These are phyloP conservation scores for Rhizoclosmatium globosum DNA, from an alignment of 192 early-diverging fungal genomes.

Conservation along the genomic window DNA sequence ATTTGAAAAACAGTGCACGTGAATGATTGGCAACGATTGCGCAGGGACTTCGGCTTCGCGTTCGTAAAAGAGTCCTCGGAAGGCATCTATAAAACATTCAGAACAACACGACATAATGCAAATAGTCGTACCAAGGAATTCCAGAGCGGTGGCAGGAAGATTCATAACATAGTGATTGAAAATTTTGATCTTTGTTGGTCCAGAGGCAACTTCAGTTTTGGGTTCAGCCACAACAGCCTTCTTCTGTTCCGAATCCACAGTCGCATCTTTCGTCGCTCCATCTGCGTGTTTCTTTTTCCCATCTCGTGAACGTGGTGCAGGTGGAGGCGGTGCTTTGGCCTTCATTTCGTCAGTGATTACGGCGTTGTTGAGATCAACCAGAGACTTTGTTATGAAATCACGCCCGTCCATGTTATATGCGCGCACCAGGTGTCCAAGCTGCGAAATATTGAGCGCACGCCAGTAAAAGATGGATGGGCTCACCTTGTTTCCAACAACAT, in stretches of 20 bases:
- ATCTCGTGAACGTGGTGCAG: not conserved
- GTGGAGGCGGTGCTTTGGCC: conserved; percentile 31
- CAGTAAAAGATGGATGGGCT: not conserved
- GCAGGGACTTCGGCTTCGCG: conserved; percentile 53
- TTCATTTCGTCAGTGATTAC: conserved; percentile 40
- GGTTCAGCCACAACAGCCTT: not conserved
- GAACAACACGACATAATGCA: not conserved
- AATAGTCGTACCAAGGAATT: conserved; percentile 81
- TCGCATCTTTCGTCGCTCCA: not conserved
- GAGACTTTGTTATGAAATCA: conserved; percentile 83
- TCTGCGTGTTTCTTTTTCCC: conserved; percentile 21
- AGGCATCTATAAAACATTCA: conserved; percentile 71
- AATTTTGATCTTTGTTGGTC: conserved; percentile 52
- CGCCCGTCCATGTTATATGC: conserved; percentile 92
- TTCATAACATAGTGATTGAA: conserved; percentile 99
- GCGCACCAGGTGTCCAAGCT: conserved; percentile 69
- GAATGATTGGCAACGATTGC: conserved; percentile 80
- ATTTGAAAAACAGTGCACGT: conserved; percentile 92
- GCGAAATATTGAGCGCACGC: not conserved
- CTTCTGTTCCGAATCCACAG: conserved; percentile 40
- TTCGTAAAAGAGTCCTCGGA: conserved; percentile 78
- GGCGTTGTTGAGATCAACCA: conserved; percentile 66
- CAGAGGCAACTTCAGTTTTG: not conserved
- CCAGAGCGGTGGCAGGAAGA: conserved; percentile 94
- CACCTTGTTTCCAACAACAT: conserved; percentile 88